phyloP scores from a whole-genome alignment of 306 rosid species.

The Lathyrus aphaca region DNA sequence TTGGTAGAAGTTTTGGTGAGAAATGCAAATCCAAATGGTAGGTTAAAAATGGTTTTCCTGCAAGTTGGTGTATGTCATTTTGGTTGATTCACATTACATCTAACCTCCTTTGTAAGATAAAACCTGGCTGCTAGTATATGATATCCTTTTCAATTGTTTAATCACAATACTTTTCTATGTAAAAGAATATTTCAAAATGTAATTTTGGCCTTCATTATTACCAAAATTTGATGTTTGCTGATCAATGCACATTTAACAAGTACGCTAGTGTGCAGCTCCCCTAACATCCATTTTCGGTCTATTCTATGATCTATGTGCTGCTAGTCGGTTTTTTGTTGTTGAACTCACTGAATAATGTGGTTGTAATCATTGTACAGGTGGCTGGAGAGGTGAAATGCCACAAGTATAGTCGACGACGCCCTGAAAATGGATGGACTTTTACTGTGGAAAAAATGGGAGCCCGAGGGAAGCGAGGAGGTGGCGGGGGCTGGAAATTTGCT shows the following conservation, averaged over 20 bases:
- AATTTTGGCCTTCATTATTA: constrained; percentile 1
- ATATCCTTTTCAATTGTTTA: constrained; percentile 1
- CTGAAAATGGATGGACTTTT: constrained; percentile 75
- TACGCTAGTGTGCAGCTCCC: not conserved
- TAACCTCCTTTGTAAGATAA: not conserved
- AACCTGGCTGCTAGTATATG: not conserved
- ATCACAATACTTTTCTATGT: constrained; percentile 1
- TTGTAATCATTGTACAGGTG: constrained; percentile 53
- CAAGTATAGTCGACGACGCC: constrained; percentile 77
- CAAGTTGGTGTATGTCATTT: constrained; percentile 5
- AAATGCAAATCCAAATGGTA: constrained; percentile 2
- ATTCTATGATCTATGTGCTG: not conserved
- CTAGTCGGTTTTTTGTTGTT: constrained; percentile 22
- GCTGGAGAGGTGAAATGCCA: constrained; percentile 87
- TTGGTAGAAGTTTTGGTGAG: constrained; percentile 3
- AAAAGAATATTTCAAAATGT: too few relatives aligned
- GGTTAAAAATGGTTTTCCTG: not conserved
- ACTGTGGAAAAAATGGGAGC: constrained; percentile 85
- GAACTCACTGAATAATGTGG: constrained; percentile 28
- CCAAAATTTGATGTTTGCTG: not conserved
- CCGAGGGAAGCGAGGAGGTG: constrained; percentile 77
- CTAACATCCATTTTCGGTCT: not conserved
- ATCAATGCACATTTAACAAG: constrained; percentile 18
- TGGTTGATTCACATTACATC: constrained; percentile 2
- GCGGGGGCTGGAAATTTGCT: constrained; percentile 90